A percentile compares a stretch with the other conserved stretches of the same genome.
These are phyloP conservation scores for Poa annua DNA, from an alignment of 176 grass and related monocot genomes.

Conservation along the genomic window DNA sequence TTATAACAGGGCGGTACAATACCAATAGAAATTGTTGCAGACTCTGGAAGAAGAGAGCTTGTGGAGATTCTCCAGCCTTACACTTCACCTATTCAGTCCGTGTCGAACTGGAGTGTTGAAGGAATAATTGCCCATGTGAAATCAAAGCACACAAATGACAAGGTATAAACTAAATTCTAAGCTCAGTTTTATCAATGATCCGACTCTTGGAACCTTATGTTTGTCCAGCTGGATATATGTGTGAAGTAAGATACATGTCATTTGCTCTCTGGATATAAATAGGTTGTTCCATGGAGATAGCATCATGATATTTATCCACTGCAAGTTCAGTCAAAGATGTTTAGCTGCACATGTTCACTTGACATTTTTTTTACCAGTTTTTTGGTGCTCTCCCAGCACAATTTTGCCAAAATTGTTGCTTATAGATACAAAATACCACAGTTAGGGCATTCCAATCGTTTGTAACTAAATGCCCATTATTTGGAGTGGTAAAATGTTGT, in stretches of 20 bases:
- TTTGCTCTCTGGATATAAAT: neutral
- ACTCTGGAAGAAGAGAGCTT: conserved; percentile 40
- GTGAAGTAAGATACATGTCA: conserved; percentile 1
- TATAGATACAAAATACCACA: neutral
- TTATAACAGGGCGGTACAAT: neutral
- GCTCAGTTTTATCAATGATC: no score
- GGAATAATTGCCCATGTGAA: conserved; percentile 43
- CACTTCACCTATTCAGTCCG: conserved; percentile 33
- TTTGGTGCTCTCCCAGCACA: neutral
- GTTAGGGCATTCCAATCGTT: neutral
- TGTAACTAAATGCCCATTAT: neutral
- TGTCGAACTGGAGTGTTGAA: conserved; percentile 48
- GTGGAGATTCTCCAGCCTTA: conserved; percentile 43
- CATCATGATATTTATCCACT: conserved; percentile 5
- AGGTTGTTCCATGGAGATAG: neutral
- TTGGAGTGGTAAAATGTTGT: neutral
- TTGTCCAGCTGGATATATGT: neutral
- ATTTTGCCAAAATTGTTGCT: neutral
- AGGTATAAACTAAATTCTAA: neutral
- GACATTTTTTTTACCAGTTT: neutral
- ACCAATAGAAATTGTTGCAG: conserved; percentile 45
- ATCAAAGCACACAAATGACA: neutral
- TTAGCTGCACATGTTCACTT: neutral
- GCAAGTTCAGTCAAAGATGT: neutral
- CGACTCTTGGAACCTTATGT: neutral